Evolutionary conservation across 306 rosid species (phyloP), one percentile per base, ranked within the genome.

Genomic region (Cucurbita argyrosperma): DNA sequence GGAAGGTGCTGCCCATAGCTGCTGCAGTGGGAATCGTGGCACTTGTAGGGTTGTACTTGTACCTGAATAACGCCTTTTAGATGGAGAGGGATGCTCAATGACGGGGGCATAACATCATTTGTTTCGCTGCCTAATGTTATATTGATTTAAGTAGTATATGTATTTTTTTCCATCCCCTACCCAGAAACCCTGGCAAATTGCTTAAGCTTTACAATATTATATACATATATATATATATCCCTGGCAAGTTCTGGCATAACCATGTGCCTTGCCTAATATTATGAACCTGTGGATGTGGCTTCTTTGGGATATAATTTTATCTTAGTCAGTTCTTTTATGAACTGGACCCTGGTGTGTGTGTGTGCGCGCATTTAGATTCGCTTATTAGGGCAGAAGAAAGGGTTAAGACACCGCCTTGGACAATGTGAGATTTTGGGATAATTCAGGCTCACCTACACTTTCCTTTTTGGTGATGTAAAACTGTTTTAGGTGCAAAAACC

Each of bases 1-100:
- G 98, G 87, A 85, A 85, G 74, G 87, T 87, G 50, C 85, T 90
- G 64, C 97, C 98, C 11, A 77, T 89, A 76, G 92, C 91, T 58
- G 56, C 81, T 60, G 97, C 71, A 4, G 90, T 89, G 52, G 98
- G 95, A 84, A 57, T 84, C 70, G 90, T 75, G 60, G 97, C 81
- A 70, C 94, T 94, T 6, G 95, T 78, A 43, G 98, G 87, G 60
- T 77, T 94, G 76, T 90, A 85, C 90, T 86, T 89, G 72, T 87
- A 90, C 82, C 79, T 93, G 30, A 93, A 87, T 84, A 76, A 6
- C 85, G 78, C 51, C 76, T 76, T 55, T 68, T 87, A 80, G 77
- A 58, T 70, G 40, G 18, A 23, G 39, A 19, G 55, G 58, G 40
- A 46, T 45, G 39, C 57, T 67, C 73, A 23, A 23, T 23, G 7